phyloP scores from a whole-genome alignment of 176 grass and related monocot genomes.

The Aegilops longissima region DNA sequence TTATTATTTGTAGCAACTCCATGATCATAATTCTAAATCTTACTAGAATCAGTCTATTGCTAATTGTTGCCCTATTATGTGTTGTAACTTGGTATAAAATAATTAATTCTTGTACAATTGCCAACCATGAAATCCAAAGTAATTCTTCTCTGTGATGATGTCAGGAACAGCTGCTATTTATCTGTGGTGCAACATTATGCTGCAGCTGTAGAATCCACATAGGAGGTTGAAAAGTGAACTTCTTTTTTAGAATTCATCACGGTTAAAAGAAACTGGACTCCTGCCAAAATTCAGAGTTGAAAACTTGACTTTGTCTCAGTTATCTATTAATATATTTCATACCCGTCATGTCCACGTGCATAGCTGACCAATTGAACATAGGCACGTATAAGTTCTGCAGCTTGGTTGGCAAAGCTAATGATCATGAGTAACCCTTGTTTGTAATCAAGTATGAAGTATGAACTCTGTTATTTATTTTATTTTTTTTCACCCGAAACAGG shows the following conservation, averaged over 20 bases:
- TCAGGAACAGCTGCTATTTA: background rate
- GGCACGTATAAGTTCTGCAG: conserved; percentile 6
- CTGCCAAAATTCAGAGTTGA: background rate
- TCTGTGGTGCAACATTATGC: conserved; percentile 4
- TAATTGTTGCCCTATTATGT: conserved; percentile 10
- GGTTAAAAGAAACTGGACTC: background rate
- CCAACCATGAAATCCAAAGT: conserved; percentile 22
- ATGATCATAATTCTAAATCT: conserved; percentile 13
- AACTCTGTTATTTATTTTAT: background rate
- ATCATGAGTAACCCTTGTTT: conserved; percentile 17
- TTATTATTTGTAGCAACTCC: conserved; percentile 3
- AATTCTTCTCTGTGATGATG: background rate
- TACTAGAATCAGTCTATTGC: background rate
- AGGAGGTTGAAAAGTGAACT: background rate
- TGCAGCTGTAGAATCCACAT: conserved; percentile 29
- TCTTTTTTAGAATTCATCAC: background rate
- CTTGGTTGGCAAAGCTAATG: background rate
- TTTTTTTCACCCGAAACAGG: conserved; percentile 41
- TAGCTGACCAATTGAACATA: conserved; percentile 2
- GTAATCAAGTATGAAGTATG: conserved; percentile 8
- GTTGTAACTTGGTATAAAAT: background rate
- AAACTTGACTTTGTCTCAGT: background rate
- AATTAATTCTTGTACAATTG: conserved; percentile 5
- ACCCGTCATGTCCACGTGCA: conserved; percentile 6
- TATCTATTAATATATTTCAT: background rate